Evolutionary conservation across 2,329 filamentous ascomycete genomes (phyloP).

Genomic region (Penicillium sp.): DNA sequence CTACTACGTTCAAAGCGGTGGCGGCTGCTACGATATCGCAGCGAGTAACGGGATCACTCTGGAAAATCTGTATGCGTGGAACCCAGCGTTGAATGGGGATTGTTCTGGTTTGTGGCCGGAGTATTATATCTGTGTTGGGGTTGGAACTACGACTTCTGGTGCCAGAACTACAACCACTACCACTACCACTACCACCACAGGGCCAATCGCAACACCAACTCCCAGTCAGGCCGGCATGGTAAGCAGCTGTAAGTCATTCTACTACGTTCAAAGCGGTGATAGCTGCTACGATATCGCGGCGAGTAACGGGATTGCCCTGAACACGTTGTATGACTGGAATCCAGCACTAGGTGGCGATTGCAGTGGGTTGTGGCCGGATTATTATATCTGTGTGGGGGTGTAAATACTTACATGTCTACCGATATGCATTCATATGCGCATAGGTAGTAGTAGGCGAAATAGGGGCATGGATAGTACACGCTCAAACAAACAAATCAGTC

Average conservation of each 20-base stretch:
- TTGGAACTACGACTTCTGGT: no score
- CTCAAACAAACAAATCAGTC: no score
- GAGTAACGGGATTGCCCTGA: conserved; percentile 11
- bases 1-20: conserved; percentile 17
- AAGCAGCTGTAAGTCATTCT: conserved; percentile 15
- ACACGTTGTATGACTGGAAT: conserved; percentile 1
- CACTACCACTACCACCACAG: no score
- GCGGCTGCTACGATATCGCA: conserved; percentile 33
- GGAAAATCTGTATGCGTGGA: conserved; percentile 2
- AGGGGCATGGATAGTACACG: no score
- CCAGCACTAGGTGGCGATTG: conserved; percentile 2
- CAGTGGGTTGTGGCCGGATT: conserved; percentile 12
- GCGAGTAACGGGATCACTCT: conserved; percentile 11
- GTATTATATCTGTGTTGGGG: conserved; percentile 1
- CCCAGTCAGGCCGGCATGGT: no score
- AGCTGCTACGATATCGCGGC: conserved; percentile 32
- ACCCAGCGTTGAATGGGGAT: conserved; percentile 1
- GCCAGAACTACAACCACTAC: no score
- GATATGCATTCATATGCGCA: no score
- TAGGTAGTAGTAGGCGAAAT: no score
- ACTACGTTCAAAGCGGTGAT: conserved; percentile 21
- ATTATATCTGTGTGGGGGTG: not conserved
- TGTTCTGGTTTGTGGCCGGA: conserved; percentile 8
- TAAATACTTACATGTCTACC: not conserved
- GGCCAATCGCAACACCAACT: no score